These are phyloP conservation scores for Plasmodium inui DNA, from an alignment of 169 alveolate genomes.

Conservation along the genomic window DNA sequence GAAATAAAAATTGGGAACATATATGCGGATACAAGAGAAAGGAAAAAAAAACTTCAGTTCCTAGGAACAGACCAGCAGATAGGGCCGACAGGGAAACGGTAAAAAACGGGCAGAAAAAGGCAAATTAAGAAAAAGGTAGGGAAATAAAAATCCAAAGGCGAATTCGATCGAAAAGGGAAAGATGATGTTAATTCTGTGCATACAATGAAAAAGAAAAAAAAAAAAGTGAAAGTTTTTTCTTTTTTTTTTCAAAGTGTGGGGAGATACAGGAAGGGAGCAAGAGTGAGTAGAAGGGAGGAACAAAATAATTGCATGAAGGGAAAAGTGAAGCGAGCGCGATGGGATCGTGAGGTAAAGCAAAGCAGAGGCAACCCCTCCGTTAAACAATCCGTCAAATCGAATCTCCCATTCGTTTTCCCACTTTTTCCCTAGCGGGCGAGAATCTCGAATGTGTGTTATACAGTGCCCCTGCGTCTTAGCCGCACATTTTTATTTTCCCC, in stretches of 20 bases:
- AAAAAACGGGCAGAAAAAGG: not conserved
- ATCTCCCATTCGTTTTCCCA: not conserved
- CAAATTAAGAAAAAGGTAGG: not conserved
- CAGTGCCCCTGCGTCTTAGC: not conserved
- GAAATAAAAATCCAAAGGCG: not conserved
- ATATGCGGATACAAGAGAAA: not conserved
- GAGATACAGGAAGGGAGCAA: constrained; percentile 14
- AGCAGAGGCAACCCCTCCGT: not conserved
- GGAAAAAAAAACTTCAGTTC: not conserved
- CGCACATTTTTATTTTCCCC: not conserved
- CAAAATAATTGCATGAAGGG: not conserved
- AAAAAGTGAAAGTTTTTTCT: not conserved
- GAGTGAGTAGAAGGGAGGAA: not conserved
- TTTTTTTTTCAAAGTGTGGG: not conserved
- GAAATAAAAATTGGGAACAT: not conserved
- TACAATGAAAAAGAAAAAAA: not conserved
- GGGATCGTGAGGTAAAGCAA: not conserved
- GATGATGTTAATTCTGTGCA: not conserved
- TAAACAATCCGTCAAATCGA: not conserved
- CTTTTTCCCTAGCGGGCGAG: not conserved
- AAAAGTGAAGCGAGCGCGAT: not conserved
- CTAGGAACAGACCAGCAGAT: not conserved
- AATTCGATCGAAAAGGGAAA: not conserved
- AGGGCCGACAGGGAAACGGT: not conserved
- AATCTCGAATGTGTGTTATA: not conserved